These are phyloP conservation scores for Gossypium longicalyx DNA, from an alignment of 345 rosid species.

Conservation along the genomic window DNA sequence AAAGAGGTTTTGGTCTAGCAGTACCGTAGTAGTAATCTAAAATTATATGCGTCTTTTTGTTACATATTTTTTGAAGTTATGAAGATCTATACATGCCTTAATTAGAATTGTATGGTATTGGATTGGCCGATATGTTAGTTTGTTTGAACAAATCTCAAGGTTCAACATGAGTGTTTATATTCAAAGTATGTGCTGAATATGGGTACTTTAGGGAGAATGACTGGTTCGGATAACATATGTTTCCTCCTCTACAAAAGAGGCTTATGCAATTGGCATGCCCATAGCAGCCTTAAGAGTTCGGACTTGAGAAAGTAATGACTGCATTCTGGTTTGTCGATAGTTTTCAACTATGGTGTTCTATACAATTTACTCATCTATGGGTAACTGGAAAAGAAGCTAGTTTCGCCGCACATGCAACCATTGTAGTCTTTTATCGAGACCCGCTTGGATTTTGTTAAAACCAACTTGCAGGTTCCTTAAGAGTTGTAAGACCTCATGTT, in stretches of 20 bases:
- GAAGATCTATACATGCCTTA: neutral
- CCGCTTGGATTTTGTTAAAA: neutral
- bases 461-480: too few species aligned
- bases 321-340: conserved; percentile 15
- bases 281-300: neutral
- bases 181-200: too few species aligned
- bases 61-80: neutral
- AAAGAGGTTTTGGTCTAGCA: neutral
- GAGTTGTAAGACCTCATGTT: too few species aligned
- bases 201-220: conserved; percentile 11
- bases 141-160: conserved; percentile 9
- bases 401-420: conserved; percentile 19
- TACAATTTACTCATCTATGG: conserved; percentile 1
- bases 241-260: conserved; percentile 24
- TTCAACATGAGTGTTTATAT: too few species aligned
- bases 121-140: conserved; percentile 9
- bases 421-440: conserved; percentile 10
- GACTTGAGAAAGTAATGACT: conserved; percentile 5
- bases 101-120: conserved; percentile 23
- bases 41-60: neutral
- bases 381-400: conserved; percentile 20
- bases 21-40: neutral
- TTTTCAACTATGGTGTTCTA: conserved; percentile 26
- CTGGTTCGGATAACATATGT: conserved; percentile 16
- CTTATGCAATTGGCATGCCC: conserved; percentile 20